Conservation (phyloP, 352 stramenopile genomes). For the Pythium myriotylum region DNA sequence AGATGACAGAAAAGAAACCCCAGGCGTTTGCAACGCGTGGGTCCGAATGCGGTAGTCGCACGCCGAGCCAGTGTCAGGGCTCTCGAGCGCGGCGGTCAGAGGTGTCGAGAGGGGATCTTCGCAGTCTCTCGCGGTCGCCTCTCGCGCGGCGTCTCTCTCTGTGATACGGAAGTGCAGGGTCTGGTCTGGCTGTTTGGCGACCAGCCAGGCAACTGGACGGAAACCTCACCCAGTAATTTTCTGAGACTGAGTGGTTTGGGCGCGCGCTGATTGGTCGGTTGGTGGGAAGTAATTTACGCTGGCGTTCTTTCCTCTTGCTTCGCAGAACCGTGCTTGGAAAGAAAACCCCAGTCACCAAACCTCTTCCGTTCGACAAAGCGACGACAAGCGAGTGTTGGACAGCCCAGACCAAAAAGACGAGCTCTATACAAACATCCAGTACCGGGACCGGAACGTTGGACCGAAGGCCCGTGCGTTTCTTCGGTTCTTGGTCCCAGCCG, state of each 20-base stretch:
- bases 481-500: slow-evolving; percentile 21
- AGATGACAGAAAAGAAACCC: too few species aligned
- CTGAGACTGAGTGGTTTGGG: slow-evolving; percentile 19
- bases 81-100: too few species aligned
- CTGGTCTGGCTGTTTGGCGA: neutral
- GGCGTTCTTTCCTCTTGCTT: slow-evolving; percentile 17
- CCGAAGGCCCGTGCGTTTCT: slow-evolving; percentile 29
- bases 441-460: slow-evolving; percentile 14
- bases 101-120: too few species aligned
- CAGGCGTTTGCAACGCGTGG: too few species aligned
- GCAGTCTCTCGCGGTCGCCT: too few species aligned
- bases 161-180: neutral
- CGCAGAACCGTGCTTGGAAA: slow-evolving; percentile 32
- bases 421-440: slow-evolving; percentile 24
- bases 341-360: slow-evolving; percentile 20
- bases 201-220: neutral
- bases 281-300: slow-evolving; percentile 10
- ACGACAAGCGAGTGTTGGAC: slow-evolving; percentile 19
- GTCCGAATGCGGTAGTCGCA: too few species aligned
- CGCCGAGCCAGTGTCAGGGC: too few species aligned
- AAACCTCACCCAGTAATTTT: slow-evolving; percentile 11
- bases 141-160: too few species aligned
- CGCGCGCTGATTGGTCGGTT: slow-evolving; percentile 18
- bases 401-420: slow-evolving; percentile 2
- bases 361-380: slow-evolving; percentile 20